Evolutionary conservation across 768 basidiomycete species (phyloP).

Genomic region (Amanita exitialis): DNA sequence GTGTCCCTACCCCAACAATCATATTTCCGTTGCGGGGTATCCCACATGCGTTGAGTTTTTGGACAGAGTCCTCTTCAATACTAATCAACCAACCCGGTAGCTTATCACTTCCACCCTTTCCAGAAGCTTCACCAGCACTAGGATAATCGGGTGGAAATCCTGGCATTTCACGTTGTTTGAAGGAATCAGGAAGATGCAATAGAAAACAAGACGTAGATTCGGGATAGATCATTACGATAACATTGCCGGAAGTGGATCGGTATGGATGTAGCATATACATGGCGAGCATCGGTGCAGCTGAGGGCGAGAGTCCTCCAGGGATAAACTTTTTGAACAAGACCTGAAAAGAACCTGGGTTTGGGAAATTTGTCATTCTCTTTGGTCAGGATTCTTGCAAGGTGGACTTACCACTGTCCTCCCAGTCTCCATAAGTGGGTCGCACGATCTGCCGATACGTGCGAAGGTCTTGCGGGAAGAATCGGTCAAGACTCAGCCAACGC

Average conservation of each 20-base stretch:
- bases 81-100: not conserved
- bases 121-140: not conserved
- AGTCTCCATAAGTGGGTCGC: slow-evolving; percentile 28
- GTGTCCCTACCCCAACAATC: slow-evolving; percentile 29
- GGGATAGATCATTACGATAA: not conserved
- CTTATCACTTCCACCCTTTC: not conserved
- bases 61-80: slow-evolving; percentile 10
- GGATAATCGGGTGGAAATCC: not conserved
- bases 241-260: not conserved
- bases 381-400: not conserved
- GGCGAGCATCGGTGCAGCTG: not conserved
- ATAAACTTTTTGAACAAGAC: slow-evolving; percentile 33
- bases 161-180: not conserved
- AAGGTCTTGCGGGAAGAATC: slow-evolving; percentile 45
- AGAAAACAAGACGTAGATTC: not conserved
- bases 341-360: slow-evolving; percentile 53
- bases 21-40: slow-evolving; percentile 33
- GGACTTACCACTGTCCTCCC: slow-evolving; percentile 60
- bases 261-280: not conserved
- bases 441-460: not conserved
- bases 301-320: not conserved
- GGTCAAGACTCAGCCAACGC: slow-evolving; percentile 57
- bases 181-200: not conserved
- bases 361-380: not conserved
- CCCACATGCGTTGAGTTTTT: slow-evolving; percentile 27